Evolutionary conservation across 148 eudicot species (phyloP).

Genomic region (Arctostaphylos glauca): DNA sequence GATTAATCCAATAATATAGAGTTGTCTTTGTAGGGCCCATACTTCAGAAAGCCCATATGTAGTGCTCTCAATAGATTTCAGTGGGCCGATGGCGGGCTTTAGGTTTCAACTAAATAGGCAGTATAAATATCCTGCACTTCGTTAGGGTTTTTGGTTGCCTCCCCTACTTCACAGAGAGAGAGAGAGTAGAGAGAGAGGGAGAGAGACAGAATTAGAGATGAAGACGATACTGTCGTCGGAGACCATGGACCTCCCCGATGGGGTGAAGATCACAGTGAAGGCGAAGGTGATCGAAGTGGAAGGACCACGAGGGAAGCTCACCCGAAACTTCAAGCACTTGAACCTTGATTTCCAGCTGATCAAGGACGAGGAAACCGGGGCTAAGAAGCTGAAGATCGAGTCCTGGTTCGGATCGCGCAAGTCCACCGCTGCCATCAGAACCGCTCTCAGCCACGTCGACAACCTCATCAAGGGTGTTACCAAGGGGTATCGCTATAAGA

Average conservation of each 20-base stretch:
- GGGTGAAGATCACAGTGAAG: slow-evolving; percentile 43
- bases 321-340: slow-evolving; percentile 59
- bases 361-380: slow-evolving; percentile 39
- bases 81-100: background rate
- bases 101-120: background rate
- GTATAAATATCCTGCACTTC: background rate
- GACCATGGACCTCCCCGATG: slow-evolving; percentile 66
- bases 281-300: slow-evolving; percentile 54
- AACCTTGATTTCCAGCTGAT: slow-evolving; percentile 59
- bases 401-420: slow-evolving; percentile 62
- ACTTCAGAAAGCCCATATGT: background rate
- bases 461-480: slow-evolving; percentile 59
- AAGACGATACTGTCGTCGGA: slow-evolving; percentile 60
- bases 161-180: background rate
- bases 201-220: slow-evolving; percentile 30
- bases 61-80: background rate
- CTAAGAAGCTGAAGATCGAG: slow-evolving; percentile 47
- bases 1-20: background rate
- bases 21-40: background rate
- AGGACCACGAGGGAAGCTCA: slow-evolving; percentile 55
- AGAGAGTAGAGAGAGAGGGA: slow-evolving; percentile 6
- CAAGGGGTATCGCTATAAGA: slow-evolving; percentile 53
- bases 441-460: slow-evolving; percentile 54
- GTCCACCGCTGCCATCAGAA: slow-evolving; percentile 58
- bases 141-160: slow-evolving; percentile 18